A percentile compares a stretch with the other conserved stretches of the same genome.
Evolutionary conservation across 306 rosid genomes (phyloP).

Genomic region (Corylus heterophylla): DNA sequence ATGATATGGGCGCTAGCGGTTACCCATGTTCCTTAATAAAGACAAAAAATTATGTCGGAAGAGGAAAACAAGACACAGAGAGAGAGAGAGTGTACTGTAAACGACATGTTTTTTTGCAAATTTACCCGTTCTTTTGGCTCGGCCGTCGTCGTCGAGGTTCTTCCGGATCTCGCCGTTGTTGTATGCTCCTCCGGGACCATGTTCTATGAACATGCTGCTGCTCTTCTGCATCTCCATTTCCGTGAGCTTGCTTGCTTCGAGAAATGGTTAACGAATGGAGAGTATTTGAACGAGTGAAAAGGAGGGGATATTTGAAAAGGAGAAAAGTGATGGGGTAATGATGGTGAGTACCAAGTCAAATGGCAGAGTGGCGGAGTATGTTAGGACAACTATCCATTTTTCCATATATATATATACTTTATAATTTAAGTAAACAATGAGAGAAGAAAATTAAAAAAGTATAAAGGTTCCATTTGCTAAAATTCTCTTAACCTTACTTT

Average conservation of each 20-base stretch:
- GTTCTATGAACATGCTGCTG: slow-evolving; percentile 66
- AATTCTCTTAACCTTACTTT: too few species aligned
- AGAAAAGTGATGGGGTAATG: slow-evolving; percentile 30
- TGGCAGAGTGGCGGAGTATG: not conserved
- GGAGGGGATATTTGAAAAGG: slow-evolving; percentile 23
- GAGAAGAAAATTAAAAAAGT: not conserved
- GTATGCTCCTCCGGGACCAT: slow-evolving; percentile 39
- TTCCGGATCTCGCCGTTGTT: slow-evolving; percentile 40
- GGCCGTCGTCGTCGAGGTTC: slow-evolving; percentile 86
- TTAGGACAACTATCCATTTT: not conserved
- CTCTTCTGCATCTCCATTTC: slow-evolving; percentile 48
- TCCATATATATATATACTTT: not conserved
- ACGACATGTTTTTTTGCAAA: too few species aligned
- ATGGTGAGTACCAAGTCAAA: slow-evolving; percentile 41
- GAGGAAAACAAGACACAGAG: not conserved
- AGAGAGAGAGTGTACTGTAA: too few species aligned
- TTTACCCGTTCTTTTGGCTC: slow-evolving; percentile 56
- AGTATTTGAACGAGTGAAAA: not conserved
- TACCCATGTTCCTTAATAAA: slow-evolving; percentile 74
- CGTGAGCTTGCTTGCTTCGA: slow-evolving; percentile 29
- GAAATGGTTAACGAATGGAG: not conserved
- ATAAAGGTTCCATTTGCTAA: too few species aligned
- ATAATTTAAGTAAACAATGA: too few species aligned
- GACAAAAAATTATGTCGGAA: not conserved
- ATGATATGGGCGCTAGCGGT: slow-evolving; percentile 97